These are phyloP conservation scores for Alloteropsis semialata DNA, from an alignment of 176 grass and related monocot species.

Conservation along the genomic window DNA sequence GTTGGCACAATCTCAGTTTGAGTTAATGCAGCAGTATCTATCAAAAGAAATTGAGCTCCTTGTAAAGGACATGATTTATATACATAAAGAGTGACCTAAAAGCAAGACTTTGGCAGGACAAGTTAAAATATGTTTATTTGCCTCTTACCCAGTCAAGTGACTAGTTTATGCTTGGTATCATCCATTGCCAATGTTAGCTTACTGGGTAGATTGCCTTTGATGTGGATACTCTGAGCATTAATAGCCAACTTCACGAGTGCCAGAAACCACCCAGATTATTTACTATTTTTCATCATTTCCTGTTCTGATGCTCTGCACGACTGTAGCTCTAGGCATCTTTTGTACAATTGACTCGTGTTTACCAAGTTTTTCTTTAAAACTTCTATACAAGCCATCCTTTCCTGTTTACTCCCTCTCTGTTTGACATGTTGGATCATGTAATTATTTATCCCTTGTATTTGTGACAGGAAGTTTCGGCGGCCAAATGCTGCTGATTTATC, in stretches of 20 bases:
- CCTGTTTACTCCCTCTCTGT: slow-evolving; percentile 5
- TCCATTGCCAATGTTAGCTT: not conserved
- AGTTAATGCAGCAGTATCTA: not conserved
- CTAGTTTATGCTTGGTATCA: slow-evolving; percentile 7
- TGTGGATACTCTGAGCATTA: not conserved
- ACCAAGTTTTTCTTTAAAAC: not conserved
- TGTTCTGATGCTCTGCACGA: not conserved
- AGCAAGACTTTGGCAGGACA: not conserved
- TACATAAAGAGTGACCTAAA: not conserved
- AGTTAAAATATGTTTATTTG: not conserved
- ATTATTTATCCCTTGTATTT: slow-evolving; percentile 30
- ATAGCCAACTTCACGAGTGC: not conserved
- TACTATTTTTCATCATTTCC: not conserved
- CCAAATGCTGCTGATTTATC: slow-evolving; percentile 92
- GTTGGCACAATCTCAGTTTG: not conserved
- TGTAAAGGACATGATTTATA: not conserved
- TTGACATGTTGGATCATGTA: not conserved
- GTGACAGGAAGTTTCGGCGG: slow-evolving; percentile 73
- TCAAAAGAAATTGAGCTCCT: not conserved
- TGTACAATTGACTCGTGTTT: not conserved
- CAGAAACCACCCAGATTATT: slow-evolving; percentile 3
- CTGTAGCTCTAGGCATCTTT: not conserved
- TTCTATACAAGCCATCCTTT: not conserved
- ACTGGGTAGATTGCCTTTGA: not conserved
- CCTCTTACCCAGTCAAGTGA: not conserved